Percentiles rank a stretch among this genome's conserved stretches.
phyloP scores from a whole-genome alignment of 2,329 filamentous ascomycete species.

The Aspergillus tanneri region DNA sequence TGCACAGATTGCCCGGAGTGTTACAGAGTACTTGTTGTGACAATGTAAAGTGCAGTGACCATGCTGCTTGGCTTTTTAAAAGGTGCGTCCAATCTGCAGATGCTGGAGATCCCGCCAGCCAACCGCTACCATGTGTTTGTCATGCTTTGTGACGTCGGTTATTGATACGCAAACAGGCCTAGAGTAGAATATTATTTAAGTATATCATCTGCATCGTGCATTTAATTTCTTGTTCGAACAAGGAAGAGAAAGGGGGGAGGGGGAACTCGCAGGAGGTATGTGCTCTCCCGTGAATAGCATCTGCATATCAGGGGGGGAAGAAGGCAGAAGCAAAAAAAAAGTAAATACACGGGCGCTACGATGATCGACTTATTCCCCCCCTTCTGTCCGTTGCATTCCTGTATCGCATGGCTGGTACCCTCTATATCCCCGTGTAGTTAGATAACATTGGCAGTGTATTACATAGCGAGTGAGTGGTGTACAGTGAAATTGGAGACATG shows the following conservation, averaged over 20 bases:
- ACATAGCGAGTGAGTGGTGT: too few relatives aligned
- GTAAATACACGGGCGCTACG: slow-evolving; percentile 7
- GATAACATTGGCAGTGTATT: neutral
- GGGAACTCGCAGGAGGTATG: too few relatives aligned
- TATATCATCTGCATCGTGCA: too few relatives aligned
- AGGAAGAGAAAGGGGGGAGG: neutral
- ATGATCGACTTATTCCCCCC: slow-evolving; percentile 4
- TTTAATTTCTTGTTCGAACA: too few relatives aligned
- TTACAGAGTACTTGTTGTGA: neutral
- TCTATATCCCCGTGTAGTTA: neutral
- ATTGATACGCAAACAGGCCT: slow-evolving; percentile 9
- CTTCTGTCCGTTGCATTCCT: slow-evolving; percentile 7
- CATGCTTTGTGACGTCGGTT: slow-evolving; percentile 7
- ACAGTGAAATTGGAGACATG: too few relatives aligned
- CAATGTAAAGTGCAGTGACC: neutral
- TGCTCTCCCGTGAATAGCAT: too few relatives aligned
- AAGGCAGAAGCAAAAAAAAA: slow-evolving; percentile 6
- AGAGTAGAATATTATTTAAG: slow-evolving; percentile 7
- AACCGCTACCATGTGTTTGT: slow-evolving; percentile 10
- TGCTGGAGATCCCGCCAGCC: neutral
- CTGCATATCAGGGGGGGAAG: neutral
- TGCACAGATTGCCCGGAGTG: slow-evolving; percentile 1
- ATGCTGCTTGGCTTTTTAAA: neutral
- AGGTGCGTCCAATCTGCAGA: slow-evolving; percentile 2
- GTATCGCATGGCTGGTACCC: slow-evolving; percentile 3